These are phyloP conservation scores for Endotrypanum monterogeii DNA, from an alignment of 208 protist genomes.

Conservation along the genomic window DNA sequence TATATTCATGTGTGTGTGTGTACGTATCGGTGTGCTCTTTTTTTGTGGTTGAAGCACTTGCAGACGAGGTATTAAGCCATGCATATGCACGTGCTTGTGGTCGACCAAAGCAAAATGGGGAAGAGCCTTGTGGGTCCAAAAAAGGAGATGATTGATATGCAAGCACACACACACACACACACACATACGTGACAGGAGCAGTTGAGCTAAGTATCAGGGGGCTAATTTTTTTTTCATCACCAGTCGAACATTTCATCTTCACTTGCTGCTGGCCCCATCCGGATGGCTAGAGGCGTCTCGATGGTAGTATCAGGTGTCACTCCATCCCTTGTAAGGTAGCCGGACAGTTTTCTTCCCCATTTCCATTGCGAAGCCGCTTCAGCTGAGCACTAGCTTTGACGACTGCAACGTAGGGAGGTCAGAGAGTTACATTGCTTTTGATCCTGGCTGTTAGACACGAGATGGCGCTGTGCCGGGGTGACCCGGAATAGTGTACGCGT, in stretches of 20 bases:
- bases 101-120: too few relatives aligned
- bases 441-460: neutral
- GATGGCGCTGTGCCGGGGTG: neutral
- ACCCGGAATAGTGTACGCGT: neutral
- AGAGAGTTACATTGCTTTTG: neutral
- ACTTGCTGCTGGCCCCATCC: too few relatives aligned
- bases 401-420: neutral
- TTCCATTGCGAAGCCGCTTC: neutral
- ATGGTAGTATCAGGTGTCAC: neutral
- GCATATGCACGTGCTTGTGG: too few relatives aligned
- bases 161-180: too few relatives aligned
- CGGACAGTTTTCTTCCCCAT: neutral
- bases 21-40: neutral
- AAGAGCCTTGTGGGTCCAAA: too few relatives aligned
- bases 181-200: neutral
- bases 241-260: neutral
- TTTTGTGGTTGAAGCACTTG: neutral
- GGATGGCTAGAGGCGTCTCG: neutral
- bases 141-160: too few relatives aligned
- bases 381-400: too few relatives aligned
- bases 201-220: too few relatives aligned
- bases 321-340: neutral
- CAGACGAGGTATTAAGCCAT: too few relatives aligned
- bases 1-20: constrained; percentile 7
- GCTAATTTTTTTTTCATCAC: too few relatives aligned